These are phyloP conservation scores for Pyronema omphalodes DNA, from an alignment of 495 filamentous ascomycete genomes.

Conservation along the genomic window DNA sequence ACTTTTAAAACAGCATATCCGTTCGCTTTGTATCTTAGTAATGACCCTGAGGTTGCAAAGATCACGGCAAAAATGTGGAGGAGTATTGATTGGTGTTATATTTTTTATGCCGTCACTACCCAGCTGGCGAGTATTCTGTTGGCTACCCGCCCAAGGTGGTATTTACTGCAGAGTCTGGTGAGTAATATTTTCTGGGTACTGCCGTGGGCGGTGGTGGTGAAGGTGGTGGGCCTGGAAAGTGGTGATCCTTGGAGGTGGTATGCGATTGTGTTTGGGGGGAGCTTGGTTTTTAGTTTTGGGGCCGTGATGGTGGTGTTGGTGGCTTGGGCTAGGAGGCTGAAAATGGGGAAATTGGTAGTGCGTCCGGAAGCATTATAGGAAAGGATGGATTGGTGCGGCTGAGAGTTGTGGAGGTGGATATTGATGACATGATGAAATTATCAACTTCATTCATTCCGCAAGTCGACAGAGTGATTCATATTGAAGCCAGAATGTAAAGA, in stretches of 20 bases:
- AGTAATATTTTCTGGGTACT: conserved; percentile 51
- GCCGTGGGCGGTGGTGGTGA: conserved; percentile 48
- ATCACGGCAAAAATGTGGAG: conserved; percentile 54
- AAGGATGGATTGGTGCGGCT: neutral
- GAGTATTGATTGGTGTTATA: conserved; percentile 56
- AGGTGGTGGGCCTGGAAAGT: conserved; percentile 28
- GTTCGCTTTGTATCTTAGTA: conserved; percentile 44
- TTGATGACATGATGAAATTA: no score
- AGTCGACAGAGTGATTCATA: no score
- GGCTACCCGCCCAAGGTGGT: conserved; percentile 48
- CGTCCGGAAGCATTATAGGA: neutral
- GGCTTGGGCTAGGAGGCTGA: conserved; percentile 39
- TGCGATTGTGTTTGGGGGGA: conserved; percentile 49
- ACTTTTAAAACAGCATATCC: conserved; percentile 36
- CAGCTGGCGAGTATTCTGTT: conserved; percentile 47
- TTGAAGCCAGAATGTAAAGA: no score
- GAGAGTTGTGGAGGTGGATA: no score
- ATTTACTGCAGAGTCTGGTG: conserved; percentile 42
- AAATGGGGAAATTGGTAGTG: conserved; percentile 18
- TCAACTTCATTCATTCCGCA: no score
- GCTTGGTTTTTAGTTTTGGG: conserved; percentile 46
- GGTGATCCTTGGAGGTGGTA: conserved; percentile 49
- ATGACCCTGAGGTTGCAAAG: conserved; percentile 34
- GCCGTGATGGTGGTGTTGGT: conserved; percentile 33
- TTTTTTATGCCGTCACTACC: conserved; percentile 49